Percentiles rank a stretch among this genome's conserved stretches.
These are phyloP conservation scores for Paecilomyces fulvus DNA, from an alignment of 2,329 filamentous ascomycete genomes.

Conservation along the genomic window DNA sequence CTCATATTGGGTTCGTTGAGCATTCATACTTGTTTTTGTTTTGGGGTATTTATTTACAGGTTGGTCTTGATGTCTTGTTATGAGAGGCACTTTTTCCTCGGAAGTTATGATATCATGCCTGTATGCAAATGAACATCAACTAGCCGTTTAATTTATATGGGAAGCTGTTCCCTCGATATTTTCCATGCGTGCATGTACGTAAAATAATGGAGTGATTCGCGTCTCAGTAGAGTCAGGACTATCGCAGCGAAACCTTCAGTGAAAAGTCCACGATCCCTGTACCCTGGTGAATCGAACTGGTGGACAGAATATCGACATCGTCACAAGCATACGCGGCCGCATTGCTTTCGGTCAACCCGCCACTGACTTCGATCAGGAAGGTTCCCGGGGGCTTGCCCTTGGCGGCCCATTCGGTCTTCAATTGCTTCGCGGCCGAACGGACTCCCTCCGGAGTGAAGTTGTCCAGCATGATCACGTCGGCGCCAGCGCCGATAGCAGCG, in stretches of 20 bases:
- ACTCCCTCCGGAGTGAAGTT: constrained; percentile 82
- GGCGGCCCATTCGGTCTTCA: constrained; percentile 74
- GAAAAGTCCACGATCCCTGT: constrained; percentile 93
- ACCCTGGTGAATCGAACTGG: constrained; percentile 93
- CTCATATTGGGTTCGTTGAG: too few species aligned
- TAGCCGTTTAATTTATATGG: too few species aligned
- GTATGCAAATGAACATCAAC: too few species aligned
- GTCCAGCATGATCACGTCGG: constrained; percentile 95
- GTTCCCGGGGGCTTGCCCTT: constrained; percentile 53
- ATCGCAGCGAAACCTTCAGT: constrained; percentile 61
- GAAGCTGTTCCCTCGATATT: too few species aligned
- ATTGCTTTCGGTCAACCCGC: constrained; percentile 78
- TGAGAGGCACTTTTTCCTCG: too few species aligned
- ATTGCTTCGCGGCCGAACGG: constrained; percentile 59
- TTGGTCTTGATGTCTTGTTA: too few species aligned
- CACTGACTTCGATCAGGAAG: constrained; percentile 86
- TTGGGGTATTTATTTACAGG: too few species aligned
- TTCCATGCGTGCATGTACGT: too few species aligned
- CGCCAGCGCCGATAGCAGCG: constrained; percentile 81
- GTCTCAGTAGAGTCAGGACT: not conserved
- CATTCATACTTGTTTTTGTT: too few species aligned
- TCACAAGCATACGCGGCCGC: constrained; percentile 61
- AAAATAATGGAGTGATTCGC: too few species aligned
- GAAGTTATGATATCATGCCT: too few species aligned
- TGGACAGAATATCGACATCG: constrained; percentile 94